phyloP scores from a whole-genome alignment of 2,329 filamentous ascomycete genomes.

The Metarhizium anisopliae region DNA sequence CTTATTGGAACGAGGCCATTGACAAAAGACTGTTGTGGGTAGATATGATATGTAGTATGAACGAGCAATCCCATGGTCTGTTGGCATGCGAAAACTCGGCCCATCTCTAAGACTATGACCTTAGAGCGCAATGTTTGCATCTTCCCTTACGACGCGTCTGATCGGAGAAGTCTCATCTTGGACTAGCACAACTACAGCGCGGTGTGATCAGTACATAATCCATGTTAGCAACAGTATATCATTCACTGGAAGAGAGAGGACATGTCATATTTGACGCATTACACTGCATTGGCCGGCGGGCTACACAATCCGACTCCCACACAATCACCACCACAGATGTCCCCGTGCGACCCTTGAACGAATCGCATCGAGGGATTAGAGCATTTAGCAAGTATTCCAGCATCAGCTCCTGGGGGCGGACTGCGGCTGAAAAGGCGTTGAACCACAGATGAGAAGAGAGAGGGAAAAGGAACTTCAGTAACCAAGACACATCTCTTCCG shows the following conservation, averaged over 20 bases:
- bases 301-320: constrained; percentile 1
- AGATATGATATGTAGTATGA: background rate
- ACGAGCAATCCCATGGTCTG: background rate
- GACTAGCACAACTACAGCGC: background rate
- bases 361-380: background rate
- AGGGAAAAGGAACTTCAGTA: background rate
- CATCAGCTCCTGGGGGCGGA: background rate
- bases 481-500: background rate
- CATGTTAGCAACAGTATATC: background rate
- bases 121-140: background rate
- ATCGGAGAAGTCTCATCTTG: background rate
- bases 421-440: background rate
- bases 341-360: background rate
- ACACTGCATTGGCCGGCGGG: constrained; percentile 30
- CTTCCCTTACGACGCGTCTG: background rate
- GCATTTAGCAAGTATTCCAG: constrained; percentile 17
- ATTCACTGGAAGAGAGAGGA: background rate
- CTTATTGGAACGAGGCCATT: background rate
- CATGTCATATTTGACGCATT: background rate
- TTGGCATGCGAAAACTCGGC: background rate
- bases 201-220: background rate
- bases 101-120: background rate
- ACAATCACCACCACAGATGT: background rate
- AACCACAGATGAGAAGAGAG: background rate
- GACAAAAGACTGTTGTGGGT: background rate